A percentile compares a stretch with the other conserved stretches of the same genome.
These are phyloP conservation scores for Pleurozium schreberi DNA, from an alignment of 225 moss, liverwort and hornwort genomes.

Conservation along the genomic window DNA sequence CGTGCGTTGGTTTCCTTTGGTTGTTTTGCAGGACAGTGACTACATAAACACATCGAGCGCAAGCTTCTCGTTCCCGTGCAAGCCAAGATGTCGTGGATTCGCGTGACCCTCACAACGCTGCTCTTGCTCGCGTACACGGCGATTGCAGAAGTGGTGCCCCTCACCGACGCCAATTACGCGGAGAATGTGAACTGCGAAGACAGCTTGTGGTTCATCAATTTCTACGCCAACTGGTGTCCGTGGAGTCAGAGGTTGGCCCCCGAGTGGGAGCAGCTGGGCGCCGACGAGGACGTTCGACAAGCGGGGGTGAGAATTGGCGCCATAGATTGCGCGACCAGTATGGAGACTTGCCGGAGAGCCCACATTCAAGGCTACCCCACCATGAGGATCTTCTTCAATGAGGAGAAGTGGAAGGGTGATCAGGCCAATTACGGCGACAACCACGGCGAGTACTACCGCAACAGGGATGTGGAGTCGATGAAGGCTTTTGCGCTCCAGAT, in stretches of 20 bases:
- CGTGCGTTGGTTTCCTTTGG: not conserved
- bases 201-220: constrained; percentile 75
- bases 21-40: not conserved
- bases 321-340: constrained; percentile 46
- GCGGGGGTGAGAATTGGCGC: constrained; percentile 46
- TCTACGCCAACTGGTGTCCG: constrained; percentile 53
- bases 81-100: not conserved
- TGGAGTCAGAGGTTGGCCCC: constrained; percentile 50
- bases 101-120: not conserved
- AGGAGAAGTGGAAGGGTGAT: constrained; percentile 33
- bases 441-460: constrained; percentile 17
- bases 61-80: not conserved
- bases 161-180: constrained; percentile 43
- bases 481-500: constrained; percentile 32
- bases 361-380: constrained; percentile 43
- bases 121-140: not conserved
- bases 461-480: constrained; percentile 51
- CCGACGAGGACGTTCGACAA: constrained; percentile 29
- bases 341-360: constrained; percentile 28
- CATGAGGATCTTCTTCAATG: constrained; percentile 40
- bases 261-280: constrained; percentile 53
- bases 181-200: constrained; percentile 50
- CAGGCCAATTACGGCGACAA: not conserved
- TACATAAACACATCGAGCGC: not conserved
- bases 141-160: constrained; percentile 32